These are phyloP conservation scores for Salix arbutifolia DNA, from an alignment of 345 rosid genomes.

Conservation along the genomic window DNA sequence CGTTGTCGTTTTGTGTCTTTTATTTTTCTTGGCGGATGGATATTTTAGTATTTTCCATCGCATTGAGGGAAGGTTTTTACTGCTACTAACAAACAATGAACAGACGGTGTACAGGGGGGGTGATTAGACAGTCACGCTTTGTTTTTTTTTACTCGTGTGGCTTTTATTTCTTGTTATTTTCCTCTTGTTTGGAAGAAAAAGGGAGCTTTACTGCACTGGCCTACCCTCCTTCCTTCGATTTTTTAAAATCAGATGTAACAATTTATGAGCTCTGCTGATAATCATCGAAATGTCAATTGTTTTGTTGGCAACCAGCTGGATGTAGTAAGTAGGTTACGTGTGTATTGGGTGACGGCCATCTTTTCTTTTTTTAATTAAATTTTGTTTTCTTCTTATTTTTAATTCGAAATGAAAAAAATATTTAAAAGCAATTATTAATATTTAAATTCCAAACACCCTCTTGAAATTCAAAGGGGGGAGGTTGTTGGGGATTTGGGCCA, in stretches of 20 bases:
- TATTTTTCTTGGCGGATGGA: background rate
- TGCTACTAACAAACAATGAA: slow-evolving; percentile 17
- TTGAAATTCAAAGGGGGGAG: background rate
- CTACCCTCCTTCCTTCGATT: background rate
- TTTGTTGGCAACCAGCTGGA: no score
- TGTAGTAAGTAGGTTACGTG: no score
- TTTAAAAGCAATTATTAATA: no score
- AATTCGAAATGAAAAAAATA: no score
- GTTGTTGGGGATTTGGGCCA: slow-evolving; percentile 15
- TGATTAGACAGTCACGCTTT: slow-evolving; percentile 36
- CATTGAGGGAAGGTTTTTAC: slow-evolving; percentile 1
- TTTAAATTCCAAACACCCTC: no score
- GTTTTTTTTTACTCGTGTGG: slow-evolving; percentile 38
- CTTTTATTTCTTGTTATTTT: slow-evolving; percentile 24
- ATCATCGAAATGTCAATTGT: no score
- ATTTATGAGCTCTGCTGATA: no score
- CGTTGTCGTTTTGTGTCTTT: background rate
- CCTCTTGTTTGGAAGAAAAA: background rate
- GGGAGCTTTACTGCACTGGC: no score
- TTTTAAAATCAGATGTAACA: background rate
- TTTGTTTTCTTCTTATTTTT: no score
- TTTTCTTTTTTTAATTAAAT: no score
- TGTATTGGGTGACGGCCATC: no score
- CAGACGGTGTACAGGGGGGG: slow-evolving; percentile 22
- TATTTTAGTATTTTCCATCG: slow-evolving; percentile 21